A percentile compares a stretch with the other conserved stretches of the same genome.
Conservation (phyloP, 73 alveolate genomes). For the Diophrys appendiculata region DNA sequence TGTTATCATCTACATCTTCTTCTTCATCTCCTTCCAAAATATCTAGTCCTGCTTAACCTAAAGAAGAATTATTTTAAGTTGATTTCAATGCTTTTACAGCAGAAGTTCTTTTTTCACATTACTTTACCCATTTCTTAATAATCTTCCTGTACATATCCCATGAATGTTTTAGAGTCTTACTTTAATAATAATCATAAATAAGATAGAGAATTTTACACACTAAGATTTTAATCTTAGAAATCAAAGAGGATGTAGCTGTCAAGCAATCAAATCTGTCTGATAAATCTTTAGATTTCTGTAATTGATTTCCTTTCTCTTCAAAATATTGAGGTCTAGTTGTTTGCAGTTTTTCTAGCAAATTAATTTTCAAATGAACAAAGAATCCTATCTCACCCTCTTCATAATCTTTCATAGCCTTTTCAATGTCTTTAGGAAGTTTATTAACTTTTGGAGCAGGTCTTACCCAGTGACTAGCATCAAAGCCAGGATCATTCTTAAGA, state of each 20-base stretch:
- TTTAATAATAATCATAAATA: slow-evolving; percentile 2
- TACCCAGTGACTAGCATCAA: background rate
- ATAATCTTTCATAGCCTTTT: background rate
- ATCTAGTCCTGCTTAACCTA: background rate
- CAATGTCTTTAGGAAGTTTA: background rate
- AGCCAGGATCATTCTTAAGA: background rate
- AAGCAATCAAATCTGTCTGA: background rate
- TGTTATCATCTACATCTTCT: background rate
- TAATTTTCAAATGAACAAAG: slow-evolving; percentile 6
- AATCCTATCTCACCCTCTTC: slow-evolving; percentile 11
- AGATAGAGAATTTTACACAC: background rate
- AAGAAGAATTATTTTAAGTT: no score
- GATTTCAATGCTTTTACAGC: no score
- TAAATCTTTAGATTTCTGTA: background rate
- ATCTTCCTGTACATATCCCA: slow-evolving; percentile 1
- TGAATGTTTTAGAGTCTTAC: background rate
- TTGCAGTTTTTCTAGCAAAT: background rate
- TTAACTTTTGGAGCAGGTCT: background rate
- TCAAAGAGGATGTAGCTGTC: background rate
- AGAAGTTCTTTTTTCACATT: no score
- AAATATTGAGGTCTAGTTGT: slow-evolving; percentile 8
- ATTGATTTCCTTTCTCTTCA: no score
- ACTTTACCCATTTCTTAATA: no score
- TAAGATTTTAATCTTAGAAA: background rate
- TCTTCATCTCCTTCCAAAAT: background rate